Evolutionary conservation across 371 early-diverging fungal genomes (phyloP), one percentile per base, ranked within the genome.

Genomic region (Rhizomucor pusillus): DNA sequence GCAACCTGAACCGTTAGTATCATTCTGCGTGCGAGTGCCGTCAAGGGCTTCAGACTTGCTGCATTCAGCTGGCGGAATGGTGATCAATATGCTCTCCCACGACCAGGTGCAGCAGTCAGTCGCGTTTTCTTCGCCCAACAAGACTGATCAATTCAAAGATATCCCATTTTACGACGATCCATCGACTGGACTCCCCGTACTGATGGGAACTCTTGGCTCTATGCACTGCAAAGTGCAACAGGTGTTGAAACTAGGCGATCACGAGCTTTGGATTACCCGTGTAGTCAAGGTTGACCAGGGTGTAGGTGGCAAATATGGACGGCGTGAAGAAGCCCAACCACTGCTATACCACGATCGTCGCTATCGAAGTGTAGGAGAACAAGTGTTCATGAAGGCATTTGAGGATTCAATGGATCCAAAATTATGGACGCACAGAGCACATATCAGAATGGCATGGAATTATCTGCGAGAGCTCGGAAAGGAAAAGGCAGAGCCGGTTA

Each of bases 181-280:
- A 5, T 54, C 54, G 3, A 79, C 85, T 14, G 67, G 71, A 2
- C 48, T 85, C 0, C 87, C 87, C 0, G 82, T 89, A 0, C 50
- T 89, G 14, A 73, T 75, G 59, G 78, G 81, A 2, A 84, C 82
- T 9, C 37, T 89, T 5, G 85, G 86, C 1, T 84, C 84, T 5
- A 69, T 89, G 71, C 74, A 85, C 33, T 89, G 89, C 46, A 60
- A 72, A 50, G 59, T 60, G 0, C 62, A 70, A 24, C 71, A 76
- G 29, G 77, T 75, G 9, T 52, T 84, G 43, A 60, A 63, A 20
- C 64, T 85, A 0, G 89, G 89, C 0, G 86, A 86, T 56, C 89
- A 89, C 59, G 84, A 85, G 52, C 64, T 85, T 45, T 86, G 86
- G 86, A 81, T 84, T 45, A 80, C 79, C 3, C 64, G 73, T 16